phyloP scores from a whole-genome alignment of 176 grass and related monocot species.

The Oropetium thomaeum region DNA sequence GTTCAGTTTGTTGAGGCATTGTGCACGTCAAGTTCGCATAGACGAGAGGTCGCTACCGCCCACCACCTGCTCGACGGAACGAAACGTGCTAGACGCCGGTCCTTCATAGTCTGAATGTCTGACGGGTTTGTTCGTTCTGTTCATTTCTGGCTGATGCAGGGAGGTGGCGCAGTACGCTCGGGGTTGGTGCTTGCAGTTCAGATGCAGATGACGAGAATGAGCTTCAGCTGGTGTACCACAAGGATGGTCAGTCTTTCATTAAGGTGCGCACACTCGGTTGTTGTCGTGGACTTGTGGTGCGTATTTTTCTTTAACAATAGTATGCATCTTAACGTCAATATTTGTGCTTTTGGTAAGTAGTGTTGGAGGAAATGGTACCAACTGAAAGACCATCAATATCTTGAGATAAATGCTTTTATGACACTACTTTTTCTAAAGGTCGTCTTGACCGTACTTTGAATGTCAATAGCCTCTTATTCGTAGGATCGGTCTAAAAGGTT shows the following conservation, averaged over 20 bases:
- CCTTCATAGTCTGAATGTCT: neutral
- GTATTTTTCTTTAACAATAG: neutral
- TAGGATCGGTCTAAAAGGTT: too few species aligned
- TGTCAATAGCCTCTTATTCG: too few species aligned
- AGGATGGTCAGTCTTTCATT: neutral
- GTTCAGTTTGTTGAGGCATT: neutral
- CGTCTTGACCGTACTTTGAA: too few species aligned
- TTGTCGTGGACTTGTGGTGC: too few species aligned
- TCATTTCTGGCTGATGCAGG: constrained; percentile 11
- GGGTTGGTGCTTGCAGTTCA: constrained; percentile 1
- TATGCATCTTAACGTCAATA: too few species aligned
- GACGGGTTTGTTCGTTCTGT: neutral
- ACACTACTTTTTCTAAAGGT: too few species aligned
- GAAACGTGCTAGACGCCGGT: neutral
- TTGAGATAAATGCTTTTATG: too few species aligned
- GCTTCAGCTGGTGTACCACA: constrained; percentile 23
- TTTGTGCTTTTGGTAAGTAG: too few species aligned
- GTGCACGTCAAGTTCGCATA: neutral
- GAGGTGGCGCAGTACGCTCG: constrained; percentile 2
- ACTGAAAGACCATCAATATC: too few species aligned
- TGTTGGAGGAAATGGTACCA: too few species aligned
- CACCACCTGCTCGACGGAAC: constrained; percentile 13
- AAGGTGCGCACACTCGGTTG: neutral
- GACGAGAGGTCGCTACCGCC: constrained; percentile 2
- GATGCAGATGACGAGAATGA: constrained; percentile 11